phyloP scores from a whole-genome alignment of 805 yeast species.

The Yamadazyma kitorensis region DNA sequence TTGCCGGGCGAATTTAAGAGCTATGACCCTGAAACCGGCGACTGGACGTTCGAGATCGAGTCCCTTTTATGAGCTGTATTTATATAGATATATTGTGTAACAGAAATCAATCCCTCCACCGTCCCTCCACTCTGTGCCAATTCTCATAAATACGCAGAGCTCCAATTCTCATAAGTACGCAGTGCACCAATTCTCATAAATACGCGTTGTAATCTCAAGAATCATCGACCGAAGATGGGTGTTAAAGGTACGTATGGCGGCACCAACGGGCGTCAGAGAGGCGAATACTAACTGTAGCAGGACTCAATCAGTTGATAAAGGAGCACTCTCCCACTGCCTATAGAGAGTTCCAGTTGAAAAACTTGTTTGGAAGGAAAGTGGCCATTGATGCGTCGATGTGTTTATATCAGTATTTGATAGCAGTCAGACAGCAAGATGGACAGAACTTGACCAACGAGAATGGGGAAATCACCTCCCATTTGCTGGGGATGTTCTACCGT shows the following conservation, averaged over 20 bases:
- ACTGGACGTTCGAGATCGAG: constrained; percentile 62
- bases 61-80: constrained; percentile 21
- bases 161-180: too few species aligned
- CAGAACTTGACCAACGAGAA: constrained; percentile 80
- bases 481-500: constrained; percentile 95
- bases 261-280: neutral
- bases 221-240: constrained; percentile 28
- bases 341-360: constrained; percentile 74
- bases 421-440: constrained; percentile 97
- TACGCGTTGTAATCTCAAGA: too few species aligned
- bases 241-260: constrained; percentile 22
- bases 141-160: too few species aligned
- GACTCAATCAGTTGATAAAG: constrained; percentile 79
- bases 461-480: constrained; percentile 90
- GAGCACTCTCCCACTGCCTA: constrained; percentile 89
- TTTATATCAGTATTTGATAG: constrained; percentile 89
- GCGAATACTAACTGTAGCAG: constrained; percentile 36
- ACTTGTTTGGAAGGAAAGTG: constrained; percentile 90
- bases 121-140: too few species aligned
- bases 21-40: constrained; percentile 74
- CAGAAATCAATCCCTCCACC: too few species aligned
- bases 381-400: constrained; percentile 98
- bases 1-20: constrained; percentile 62
- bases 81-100: too few species aligned
- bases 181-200: too few species aligned